phyloP scores from a whole-genome alignment of 371 early-diverging fungal species.

The Zopfochytrium polystomum region DNA sequence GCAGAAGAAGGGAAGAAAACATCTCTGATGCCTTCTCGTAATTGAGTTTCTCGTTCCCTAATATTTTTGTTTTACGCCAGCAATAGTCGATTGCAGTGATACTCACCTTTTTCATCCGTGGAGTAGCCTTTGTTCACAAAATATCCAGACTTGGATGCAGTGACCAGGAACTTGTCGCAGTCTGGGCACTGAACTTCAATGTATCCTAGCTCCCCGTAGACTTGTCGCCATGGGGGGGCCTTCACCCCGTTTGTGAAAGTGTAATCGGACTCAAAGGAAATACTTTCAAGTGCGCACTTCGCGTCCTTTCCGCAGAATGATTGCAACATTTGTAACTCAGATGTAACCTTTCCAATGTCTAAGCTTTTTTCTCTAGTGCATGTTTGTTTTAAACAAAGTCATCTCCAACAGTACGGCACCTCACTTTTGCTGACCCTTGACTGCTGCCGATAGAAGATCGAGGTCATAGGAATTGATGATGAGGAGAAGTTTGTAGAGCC shows the following conservation, averaged over 20 bases:
- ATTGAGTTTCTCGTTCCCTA: slow-evolving; percentile 47
- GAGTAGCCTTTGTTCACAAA: slow-evolving; percentile 54
- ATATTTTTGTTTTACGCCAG: neutral
- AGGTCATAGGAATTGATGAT: slow-evolving; percentile 49
- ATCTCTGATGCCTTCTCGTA: slow-evolving; percentile 42
- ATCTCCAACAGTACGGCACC: neutral
- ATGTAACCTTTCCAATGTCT: slow-evolving; percentile 43
- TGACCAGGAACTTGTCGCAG: slow-evolving; percentile 45
- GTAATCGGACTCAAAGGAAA: slow-evolving; percentile 52
- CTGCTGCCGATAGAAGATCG: slow-evolving; percentile 40
- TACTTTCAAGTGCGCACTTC: slow-evolving; percentile 33
- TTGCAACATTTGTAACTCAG: slow-evolving; percentile 50
- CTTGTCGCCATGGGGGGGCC: slow-evolving; percentile 57
- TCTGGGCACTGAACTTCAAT: slow-evolving; percentile 43
- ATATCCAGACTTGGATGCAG: slow-evolving; percentile 49
- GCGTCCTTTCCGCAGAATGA: slow-evolving; percentile 43
- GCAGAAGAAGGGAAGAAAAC: slow-evolving; percentile 43
- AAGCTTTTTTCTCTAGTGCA: slow-evolving; percentile 33
- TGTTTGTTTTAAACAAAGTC: neutral
- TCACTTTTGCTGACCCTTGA: slow-evolving; percentile 37
- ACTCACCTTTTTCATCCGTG: slow-evolving; percentile 45
- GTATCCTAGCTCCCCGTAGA: slow-evolving; percentile 53
- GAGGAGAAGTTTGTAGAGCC: slow-evolving; percentile 49
- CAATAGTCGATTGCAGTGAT: neutral
- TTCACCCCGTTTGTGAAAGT: slow-evolving; percentile 54